Base-by-base conservation (phyloP, 257 asterid species). In the Leptodermis oblonga region DNA sequence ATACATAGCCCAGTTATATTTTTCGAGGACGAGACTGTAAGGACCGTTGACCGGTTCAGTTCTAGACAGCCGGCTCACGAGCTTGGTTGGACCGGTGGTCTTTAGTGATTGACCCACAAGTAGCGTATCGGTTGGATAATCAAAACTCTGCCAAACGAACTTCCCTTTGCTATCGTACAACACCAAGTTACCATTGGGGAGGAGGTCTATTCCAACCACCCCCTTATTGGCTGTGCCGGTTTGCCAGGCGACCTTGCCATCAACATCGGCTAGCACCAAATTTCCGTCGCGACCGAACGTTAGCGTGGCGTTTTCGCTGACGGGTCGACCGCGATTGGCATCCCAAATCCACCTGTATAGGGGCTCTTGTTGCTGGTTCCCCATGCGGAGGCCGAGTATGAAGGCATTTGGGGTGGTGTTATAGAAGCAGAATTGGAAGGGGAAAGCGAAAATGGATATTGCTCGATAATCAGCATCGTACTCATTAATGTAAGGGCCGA, bases 331-430 rank as follows among this genome's bases (percentile, higher is more conserved):
- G 1, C 78, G 73, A 17, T 77, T 77, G 52, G 82, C 82, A 22
- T 74, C 80, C 85, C 82, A 77, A 49, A 77, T 78, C 82, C 82
- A 77, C 14, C 72, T 36, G 78, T 70, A 71, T 23, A 77, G 14
- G 49, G 80, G 74, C 12, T 77, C 73, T 11, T 82, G 70, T 5
- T 56, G 46, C 0, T 28, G 69, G 58, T 58, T 39, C 9, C 82
- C 85, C 82, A 77, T 77, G 0, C 76, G 78, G 28, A 77, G 62
- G 5, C 85, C 80, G 1, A 81, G 76, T 11, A 74, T 77, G 51
- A 73, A 68, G 33, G 71, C 69, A 59, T 74, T 77, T 22, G 82
- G 82, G 37, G 78, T 81, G 20, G 78, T 12, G 70, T 74, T 77
- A 4, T 77, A 81, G 73, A 74, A 77, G 52, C 78, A 67, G 53